Base-by-base conservation (phyloP, 1,284 basidiomycete species). In the Flammula alnicola region DNA sequence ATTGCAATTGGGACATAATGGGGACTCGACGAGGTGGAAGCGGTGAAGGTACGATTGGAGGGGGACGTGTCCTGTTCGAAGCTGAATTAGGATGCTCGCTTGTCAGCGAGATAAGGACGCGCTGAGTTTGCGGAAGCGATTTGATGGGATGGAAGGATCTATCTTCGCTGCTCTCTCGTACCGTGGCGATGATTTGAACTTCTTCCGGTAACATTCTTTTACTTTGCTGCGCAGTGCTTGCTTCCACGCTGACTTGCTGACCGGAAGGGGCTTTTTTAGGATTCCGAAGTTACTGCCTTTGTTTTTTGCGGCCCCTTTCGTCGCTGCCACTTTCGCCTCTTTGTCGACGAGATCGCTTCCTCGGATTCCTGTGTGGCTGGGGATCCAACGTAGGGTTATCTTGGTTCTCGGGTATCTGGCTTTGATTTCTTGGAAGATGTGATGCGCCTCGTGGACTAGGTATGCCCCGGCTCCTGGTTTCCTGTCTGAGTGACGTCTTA, bases 31-130 rank as follows among this genome's bases (percentile, higher is more conserved):
- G 11, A 42, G 32, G 1, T 44, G 29, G 10, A 53, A 43, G 3
- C 36, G 44, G 47, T 50, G 36, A 1, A 59, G 47, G 23, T 54
- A 52, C 4, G 39, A 27, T 16, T 51, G 36, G 1, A 54, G 41
- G 5, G 52, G 47, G 6, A 48, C 17, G 30, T 59, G 57, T 0
- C 48, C 51, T n/a, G 45, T 53, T n/a, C 47, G 16, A 5, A 49
- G 33, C 35, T 49, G 48, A 1, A 44, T 23, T n/a, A 49, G 16
- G 12, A 48, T 17, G 19, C 48, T 44, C 5, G n/a, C 16, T 16
- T 44, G 41, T 10, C 35, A n/a, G 9, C 32, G 33, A 3, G 32
- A 12, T 6, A 44, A 19, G 22, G 23, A 19, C 12, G 26, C 31
- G 16, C 25, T 25, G 1, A 31, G 4, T 26, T 38, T 31, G 9